phyloP scores from a whole-genome alignment of 225 moss, liverwort and hornwort genomes.

The Polytrichum commune region DNA sequence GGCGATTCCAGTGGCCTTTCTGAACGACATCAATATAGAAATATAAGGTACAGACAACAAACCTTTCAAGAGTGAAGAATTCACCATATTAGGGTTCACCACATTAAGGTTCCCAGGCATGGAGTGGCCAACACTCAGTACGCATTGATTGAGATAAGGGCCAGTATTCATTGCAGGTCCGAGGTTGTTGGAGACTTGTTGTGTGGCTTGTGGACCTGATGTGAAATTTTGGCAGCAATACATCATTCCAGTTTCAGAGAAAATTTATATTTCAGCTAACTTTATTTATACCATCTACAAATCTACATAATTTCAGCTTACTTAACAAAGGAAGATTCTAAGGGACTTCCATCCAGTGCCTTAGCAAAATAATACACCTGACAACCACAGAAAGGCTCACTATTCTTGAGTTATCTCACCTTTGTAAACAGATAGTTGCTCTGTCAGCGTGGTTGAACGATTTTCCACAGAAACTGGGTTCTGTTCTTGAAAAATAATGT shows the following conservation, averaged over 20 bases:
- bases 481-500: no score
- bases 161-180: constrained; percentile 23
- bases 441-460: no score
- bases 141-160: constrained; percentile 9
- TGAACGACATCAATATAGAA: constrained; percentile 11
- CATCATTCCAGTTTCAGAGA: constrained; percentile 4
- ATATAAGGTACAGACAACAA: background rate
- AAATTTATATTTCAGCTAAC: background rate
- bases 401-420: background rate
- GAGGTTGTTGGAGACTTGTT: constrained; percentile 20
- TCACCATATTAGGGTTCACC: background rate
- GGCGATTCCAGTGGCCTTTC: background rate
- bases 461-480: no score
- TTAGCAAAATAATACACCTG: no score
- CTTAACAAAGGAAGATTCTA: background rate
- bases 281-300: background rate
- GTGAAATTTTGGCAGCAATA: background rate
- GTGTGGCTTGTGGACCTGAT: constrained; percentile 15
- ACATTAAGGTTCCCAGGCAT: background rate
- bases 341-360: no score
- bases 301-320: background rate
- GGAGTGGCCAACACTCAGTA: background rate
- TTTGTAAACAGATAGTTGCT: no score
- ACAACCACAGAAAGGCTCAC: background rate
- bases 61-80: background rate